Percentiles rank a stretch among this genome's conserved stretches.
These are phyloP conservation scores for Evansstolkia leycettana DNA, from an alignment of 495 filamentous ascomycete species.

Conservation along the genomic window DNA sequence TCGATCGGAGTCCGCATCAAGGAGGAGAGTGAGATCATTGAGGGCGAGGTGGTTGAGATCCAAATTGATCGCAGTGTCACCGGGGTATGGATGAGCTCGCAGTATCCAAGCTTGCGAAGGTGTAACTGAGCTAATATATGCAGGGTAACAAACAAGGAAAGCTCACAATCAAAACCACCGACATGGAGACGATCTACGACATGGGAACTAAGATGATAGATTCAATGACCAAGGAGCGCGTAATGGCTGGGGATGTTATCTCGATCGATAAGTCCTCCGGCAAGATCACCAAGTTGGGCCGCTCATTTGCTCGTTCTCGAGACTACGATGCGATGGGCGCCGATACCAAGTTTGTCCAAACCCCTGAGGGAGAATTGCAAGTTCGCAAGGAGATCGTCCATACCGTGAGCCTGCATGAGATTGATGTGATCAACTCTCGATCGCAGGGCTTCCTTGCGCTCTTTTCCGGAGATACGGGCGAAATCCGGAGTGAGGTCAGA, in stretches of 20 bases:
- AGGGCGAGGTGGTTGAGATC: slow-evolving; percentile 98
- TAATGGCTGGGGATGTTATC: slow-evolving; percentile 97
- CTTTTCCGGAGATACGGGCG: slow-evolving; percentile 95
- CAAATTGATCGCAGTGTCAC: slow-evolving; percentile 97
- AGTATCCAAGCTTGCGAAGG: neutral
- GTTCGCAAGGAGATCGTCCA: slow-evolving; percentile 95
- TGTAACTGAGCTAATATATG: slow-evolving; percentile 3
- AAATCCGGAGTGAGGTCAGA: slow-evolving; percentile 91
- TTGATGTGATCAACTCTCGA: slow-evolving; percentile 97
- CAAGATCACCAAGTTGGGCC: slow-evolving; percentile 91
- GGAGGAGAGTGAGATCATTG: slow-evolving; percentile 97
- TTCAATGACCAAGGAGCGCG: slow-evolving; percentile 95
- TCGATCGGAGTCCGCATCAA: slow-evolving; percentile 95
- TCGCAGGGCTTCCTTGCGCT: slow-evolving; percentile 94
- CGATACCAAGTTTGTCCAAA: slow-evolving; percentile 96
- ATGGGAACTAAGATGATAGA: slow-evolving; percentile 99
- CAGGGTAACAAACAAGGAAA: slow-evolving; percentile 92
- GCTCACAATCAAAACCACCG: slow-evolving; percentile 97
- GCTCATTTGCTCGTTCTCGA: slow-evolving; percentile 82
- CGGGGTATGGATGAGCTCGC: slow-evolving; percentile 40
- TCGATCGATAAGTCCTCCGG: slow-evolving; percentile 96
- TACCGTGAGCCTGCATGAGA: slow-evolving; percentile 93
- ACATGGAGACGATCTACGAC: slow-evolving; percentile 99
- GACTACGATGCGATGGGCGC: slow-evolving; percentile 99
- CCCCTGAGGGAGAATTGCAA: slow-evolving; percentile 96